phyloP scores from a whole-genome alignment of 2,329 filamentous ascomycete genomes.

The Fulvia fulva region DNA sequence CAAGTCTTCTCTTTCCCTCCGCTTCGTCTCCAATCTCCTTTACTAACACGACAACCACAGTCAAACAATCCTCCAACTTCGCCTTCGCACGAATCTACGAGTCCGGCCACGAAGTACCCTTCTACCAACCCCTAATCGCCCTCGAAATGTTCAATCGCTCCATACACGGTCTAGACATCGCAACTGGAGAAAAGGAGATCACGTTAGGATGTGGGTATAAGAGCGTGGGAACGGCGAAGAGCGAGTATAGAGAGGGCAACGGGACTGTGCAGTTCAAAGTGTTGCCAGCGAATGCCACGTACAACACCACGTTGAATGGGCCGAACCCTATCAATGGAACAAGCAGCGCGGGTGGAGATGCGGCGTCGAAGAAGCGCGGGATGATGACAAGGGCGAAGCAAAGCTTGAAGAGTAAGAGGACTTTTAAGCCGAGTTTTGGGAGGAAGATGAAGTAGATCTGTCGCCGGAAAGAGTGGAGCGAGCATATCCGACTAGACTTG shows the following conservation, averaged over 20 bases:
- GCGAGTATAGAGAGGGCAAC: constrained; percentile 40
- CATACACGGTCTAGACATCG: constrained; percentile 46
- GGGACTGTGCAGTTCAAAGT: constrained; percentile 45
- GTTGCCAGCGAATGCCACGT: constrained; percentile 42
- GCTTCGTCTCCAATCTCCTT: constrained; percentile 47
- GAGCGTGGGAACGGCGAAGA: constrained; percentile 25
- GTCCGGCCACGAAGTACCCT: constrained; percentile 48
- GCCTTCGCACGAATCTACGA: constrained; percentile 50
- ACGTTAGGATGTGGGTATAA: constrained; percentile 14
- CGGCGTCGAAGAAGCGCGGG: constrained; percentile 5
- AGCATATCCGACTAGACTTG: background rate
- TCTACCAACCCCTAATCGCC: constrained; percentile 48
- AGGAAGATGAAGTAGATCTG: background rate
- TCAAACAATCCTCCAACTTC: constrained; percentile 49
- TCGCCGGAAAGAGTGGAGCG: background rate
- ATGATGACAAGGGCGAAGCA: background rate
- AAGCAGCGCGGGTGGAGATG: background rate
- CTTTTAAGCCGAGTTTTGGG: background rate
- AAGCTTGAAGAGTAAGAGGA: background rate
- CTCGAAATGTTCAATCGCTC: constrained; percentile 49
- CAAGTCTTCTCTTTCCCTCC: constrained; percentile 48
- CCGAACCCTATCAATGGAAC: constrained; percentile 13
- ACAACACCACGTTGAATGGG: constrained; percentile 31
- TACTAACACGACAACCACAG: constrained; percentile 52
- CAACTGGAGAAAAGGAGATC: constrained; percentile 40